Evolutionary conservation across 2,329 filamentous ascomycete genomes (phyloP).

Genomic region (Lanzia echinophila): DNA sequence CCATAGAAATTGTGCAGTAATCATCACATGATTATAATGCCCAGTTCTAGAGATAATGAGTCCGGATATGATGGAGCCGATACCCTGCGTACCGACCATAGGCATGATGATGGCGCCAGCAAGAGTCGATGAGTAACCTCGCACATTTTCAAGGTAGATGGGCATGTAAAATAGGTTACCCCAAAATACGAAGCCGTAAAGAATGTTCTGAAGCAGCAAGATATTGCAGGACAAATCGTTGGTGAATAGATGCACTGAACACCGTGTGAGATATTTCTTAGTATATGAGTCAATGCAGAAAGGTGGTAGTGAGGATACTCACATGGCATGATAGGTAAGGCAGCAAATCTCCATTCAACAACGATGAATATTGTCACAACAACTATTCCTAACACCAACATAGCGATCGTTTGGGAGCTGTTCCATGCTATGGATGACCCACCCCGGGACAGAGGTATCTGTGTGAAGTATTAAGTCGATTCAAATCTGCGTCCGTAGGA

Average conservation of each 20-base stretch:
- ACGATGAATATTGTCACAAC: slow-evolving; percentile 37
- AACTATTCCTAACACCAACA: slow-evolving; percentile 25
- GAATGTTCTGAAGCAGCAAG: not conserved
- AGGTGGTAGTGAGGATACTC: not conserved
- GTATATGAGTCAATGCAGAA: too few species aligned
- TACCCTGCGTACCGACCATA: slow-evolving; percentile 8
- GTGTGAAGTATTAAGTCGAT: too few species aligned
- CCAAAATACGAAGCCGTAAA: slow-evolving; percentile 9
- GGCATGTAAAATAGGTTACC: slow-evolving; percentile 11
- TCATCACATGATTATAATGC: slow-evolving; percentile 1
- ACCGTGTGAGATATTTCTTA: too few species aligned
- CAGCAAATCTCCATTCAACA: slow-evolving; percentile 41
- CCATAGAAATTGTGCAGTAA: not conserved
- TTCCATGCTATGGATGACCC: slow-evolving; percentile 29
- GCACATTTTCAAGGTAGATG: slow-evolving; percentile 7
- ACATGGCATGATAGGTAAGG: slow-evolving; percentile 66
- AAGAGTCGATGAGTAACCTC: not conserved
- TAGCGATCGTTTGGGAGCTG: slow-evolving; percentile 27
- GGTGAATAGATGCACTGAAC: slow-evolving; percentile 4
- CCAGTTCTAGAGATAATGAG: not conserved
- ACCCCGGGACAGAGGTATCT: slow-evolving; percentile 39
- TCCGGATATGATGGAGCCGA: slow-evolving; percentile 5
- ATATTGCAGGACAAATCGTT: slow-evolving; percentile 10
- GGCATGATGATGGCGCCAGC: slow-evolving; percentile 10
- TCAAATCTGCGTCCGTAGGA: not conserved